These are phyloP conservation scores for Agapanthus africanus DNA, from an alignment of 106 monocot genomes.

Conservation along the genomic window DNA sequence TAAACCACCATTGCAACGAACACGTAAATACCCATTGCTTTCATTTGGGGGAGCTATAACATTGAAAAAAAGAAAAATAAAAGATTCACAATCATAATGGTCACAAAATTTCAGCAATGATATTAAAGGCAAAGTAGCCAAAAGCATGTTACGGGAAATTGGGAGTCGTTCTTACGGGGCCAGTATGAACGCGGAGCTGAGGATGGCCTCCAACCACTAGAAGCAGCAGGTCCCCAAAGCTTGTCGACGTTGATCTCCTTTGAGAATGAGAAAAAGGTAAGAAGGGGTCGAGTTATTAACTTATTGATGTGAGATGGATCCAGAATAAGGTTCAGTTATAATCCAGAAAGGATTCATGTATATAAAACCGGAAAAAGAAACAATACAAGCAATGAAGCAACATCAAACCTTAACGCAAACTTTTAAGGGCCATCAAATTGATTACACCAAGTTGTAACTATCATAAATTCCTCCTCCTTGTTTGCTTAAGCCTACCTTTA, in stretches of 20 bases:
- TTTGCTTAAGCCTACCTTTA: too few relatives aligned
- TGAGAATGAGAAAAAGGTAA: slow-evolving; percentile 7
- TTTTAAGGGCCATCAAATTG: too few relatives aligned
- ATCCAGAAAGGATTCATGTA: too few relatives aligned
- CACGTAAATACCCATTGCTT: slow-evolving; percentile 83
- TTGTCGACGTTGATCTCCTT: slow-evolving; percentile 68
- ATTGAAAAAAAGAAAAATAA: background rate
- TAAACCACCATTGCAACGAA: slow-evolving; percentile 98
- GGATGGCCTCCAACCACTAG: slow-evolving; percentile 89
- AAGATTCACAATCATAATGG: slow-evolving; percentile 1
- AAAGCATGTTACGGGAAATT: background rate
- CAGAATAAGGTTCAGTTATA: too few relatives aligned
- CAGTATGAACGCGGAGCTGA: slow-evolving; percentile 86
- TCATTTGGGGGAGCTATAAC: slow-evolving; percentile 62
- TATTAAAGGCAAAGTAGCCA: background rate
- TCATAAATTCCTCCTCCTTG: too few relatives aligned
- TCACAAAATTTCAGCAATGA: background rate
- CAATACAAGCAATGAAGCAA: too few relatives aligned
- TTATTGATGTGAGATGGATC: too few relatives aligned
- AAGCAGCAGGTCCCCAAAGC: slow-evolving; percentile 72
- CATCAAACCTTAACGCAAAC: background rate
- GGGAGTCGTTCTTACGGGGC: slow-evolving; percentile 57
- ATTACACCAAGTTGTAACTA: too few relatives aligned
- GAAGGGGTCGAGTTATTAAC: too few relatives aligned
- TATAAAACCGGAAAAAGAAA: too few relatives aligned